Evolutionary conservation across 2,329 filamentous ascomycete species (phyloP), one percentile per base, ranked within the genome.

Genomic region (Fusarium sp.): DNA sequence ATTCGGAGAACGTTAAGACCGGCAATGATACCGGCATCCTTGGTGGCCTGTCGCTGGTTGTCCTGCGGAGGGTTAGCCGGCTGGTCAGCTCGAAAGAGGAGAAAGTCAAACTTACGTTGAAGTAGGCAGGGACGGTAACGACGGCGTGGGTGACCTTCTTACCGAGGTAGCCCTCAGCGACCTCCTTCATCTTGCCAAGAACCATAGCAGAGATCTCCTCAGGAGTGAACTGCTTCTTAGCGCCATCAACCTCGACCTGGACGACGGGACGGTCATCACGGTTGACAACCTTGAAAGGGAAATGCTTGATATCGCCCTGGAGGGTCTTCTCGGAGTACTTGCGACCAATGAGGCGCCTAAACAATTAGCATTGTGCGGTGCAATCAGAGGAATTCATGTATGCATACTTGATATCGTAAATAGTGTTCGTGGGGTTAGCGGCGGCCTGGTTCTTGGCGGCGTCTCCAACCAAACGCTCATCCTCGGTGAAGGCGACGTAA

Each of bases 361-460:
- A 8, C 4, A 20, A 22, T 80, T 75, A 79, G 74, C 41, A 35
- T 61, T 44, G 46, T 44, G 57, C 20, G 13, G 7, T 35, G 27
- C 12, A 18, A n/a, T 13, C 31, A 39, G 17, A 50, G 6, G 42
- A 29, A 57, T 53, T 44, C n/a, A 45, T 29, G 38, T n/a, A n/a
- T 55, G 86, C 92, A 89, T 84, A 94, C 93, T 95, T 96, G 85
- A 94, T 87, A 80, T 95, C 93, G 80, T 87, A 95, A 81, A 95
- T 89, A 58, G 93, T 95, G 80, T 91, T 90, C 77, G 80, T 84
- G 49, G 93, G 93, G 88, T 95, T 95, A 62, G 90, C 84, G 72
- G 93, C 91, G 80, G 93, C 94, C 88, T 97, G 94, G 87, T 97
- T 97, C 92, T 97, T 97, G 80, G 94, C 94, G 80, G 96, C 94